Evolutionary conservation across 2,329 filamentous ascomycete genomes (phyloP).

Genomic region (Amphichorda felina): DNA sequence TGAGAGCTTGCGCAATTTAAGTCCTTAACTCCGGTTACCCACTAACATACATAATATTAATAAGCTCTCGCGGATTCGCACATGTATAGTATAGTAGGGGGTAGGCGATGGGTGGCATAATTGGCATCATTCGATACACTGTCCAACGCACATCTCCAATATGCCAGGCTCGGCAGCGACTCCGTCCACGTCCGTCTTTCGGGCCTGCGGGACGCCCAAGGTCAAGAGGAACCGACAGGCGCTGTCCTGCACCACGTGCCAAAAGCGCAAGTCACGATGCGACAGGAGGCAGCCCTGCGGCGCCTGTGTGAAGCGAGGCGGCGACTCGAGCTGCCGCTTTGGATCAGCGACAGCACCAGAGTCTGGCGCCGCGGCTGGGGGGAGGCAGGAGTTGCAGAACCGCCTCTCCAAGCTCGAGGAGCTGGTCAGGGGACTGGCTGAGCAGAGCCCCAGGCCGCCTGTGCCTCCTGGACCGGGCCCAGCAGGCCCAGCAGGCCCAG

Average conservation of each 20-base stretch:
- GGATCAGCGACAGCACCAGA: constrained; percentile 7
- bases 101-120: no score
- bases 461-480: constrained; percentile 1
- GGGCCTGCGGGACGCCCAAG: constrained; percentile 18
- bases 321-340: constrained; percentile 20
- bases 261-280: constrained; percentile 29
- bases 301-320: constrained; percentile 24
- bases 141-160: no score
- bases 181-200: constrained; percentile 21
- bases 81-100: no score
- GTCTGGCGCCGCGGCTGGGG: neutral
- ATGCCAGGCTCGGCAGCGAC: no score
- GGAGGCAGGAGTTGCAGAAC: constrained; percentile 23
- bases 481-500: neutral
- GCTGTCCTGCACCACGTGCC: constrained; percentile 28
- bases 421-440: constrained; percentile 24
- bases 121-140: no score
- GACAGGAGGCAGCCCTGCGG: constrained; percentile 27
- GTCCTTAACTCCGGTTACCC: no score
- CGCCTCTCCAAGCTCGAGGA: constrained; percentile 27
- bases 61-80: no score
- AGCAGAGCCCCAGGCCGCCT: constrained; percentile 4
- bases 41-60: no score
- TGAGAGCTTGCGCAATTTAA: no score
- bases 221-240: constrained; percentile 26